Evolutionary conservation across 2,329 filamentous ascomycete genomes (phyloP).

Genomic region (Leptosphaerulina australis): DNA sequence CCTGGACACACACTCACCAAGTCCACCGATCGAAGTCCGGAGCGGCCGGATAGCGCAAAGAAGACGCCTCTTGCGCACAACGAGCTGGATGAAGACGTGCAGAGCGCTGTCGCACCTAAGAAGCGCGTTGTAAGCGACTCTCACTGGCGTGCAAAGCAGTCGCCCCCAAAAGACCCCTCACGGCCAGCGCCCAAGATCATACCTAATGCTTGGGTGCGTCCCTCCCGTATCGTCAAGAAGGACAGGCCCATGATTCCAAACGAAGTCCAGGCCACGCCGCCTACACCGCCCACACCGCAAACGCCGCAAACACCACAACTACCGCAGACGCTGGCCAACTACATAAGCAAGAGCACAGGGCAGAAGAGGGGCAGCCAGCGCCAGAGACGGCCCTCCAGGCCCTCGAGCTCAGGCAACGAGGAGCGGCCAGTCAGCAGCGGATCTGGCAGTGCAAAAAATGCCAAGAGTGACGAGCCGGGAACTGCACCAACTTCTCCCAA

Average conservation of each 20-base stretch:
- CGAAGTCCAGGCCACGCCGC: slow-evolving; percentile 11
- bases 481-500: slow-evolving; percentile 29
- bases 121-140: slow-evolving; percentile 93
- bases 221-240: slow-evolving; percentile 38
- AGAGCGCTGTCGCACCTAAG: slow-evolving; percentile 70
- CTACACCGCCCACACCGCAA: slow-evolving; percentile 18
- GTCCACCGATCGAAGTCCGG: slow-evolving; percentile 33
- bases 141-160: slow-evolving; percentile 73
- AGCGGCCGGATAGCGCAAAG: slow-evolving; percentile 41
- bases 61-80: slow-evolving; percentile 42
- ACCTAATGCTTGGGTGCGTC: slow-evolving; percentile 49
- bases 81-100: slow-evolving; percentile 53
- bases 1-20: slow-evolving; percentile 35
- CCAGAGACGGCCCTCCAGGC: slow-evolving; percentile 39
- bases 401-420: slow-evolving; percentile 40
- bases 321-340: slow-evolving; percentile 32
- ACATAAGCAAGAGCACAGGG: slow-evolving; percentile 36
- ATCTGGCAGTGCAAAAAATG: slow-evolving; percentile 36
- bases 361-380: slow-evolving; percentile 32
- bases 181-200: slow-evolving; percentile 44
- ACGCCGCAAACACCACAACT: slow-evolving; percentile 23
- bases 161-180: slow-evolving; percentile 41
- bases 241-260: slow-evolving; percentile 16
- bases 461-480: slow-evolving; percentile 29
- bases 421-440: slow-evolving; percentile 43